phyloP scores from a whole-genome alignment of 345 rosid species.

The Isatis tinctoria region DNA sequence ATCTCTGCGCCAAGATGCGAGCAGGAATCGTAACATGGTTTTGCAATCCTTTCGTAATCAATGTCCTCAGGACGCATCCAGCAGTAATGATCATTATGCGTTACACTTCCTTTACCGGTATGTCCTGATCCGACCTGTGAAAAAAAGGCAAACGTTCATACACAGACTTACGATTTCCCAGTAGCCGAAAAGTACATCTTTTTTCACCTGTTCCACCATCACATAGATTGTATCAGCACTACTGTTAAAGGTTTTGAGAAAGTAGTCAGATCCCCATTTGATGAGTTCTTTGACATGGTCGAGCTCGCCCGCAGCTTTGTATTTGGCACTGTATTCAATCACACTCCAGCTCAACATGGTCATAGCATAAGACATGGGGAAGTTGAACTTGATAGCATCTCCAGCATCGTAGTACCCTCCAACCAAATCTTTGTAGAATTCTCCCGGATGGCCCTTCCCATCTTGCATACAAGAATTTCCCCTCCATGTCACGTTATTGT shows the following conservation, averaged over 20 bases:
- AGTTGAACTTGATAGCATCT: slow-evolving; percentile 86
- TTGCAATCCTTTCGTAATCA: slow-evolving; percentile 53
- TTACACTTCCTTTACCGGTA: slow-evolving; percentile 49
- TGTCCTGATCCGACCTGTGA: slow-evolving; percentile 65
- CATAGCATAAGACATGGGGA: slow-evolving; percentile 78
- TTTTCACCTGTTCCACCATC: slow-evolving; percentile 59
- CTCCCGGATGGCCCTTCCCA: slow-evolving; percentile 47
- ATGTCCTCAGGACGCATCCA: slow-evolving; percentile 99
- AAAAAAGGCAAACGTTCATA: neutral
- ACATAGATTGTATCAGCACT: slow-evolving; percentile 55
- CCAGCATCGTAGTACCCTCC: slow-evolving; percentile 96
- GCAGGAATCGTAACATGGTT: slow-evolving; percentile 47
- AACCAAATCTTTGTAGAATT: slow-evolving; percentile 48
- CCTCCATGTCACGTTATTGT: slow-evolving; percentile 84
- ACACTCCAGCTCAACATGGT: slow-evolving; percentile 99
- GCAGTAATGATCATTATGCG: slow-evolving; percentile 74
- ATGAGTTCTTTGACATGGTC: slow-evolving; percentile 75
- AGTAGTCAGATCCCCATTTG: slow-evolving; percentile 88
- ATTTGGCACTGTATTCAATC: slow-evolving; percentile 84
- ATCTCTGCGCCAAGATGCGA: slow-evolving; percentile 91
- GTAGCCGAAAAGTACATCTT: neutral
- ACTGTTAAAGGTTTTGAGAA: slow-evolving; percentile 79
- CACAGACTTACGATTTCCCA: neutral
- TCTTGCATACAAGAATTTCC: slow-evolving; percentile 70
- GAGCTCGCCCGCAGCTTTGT: slow-evolving; percentile 85